Evolutionary conservation across 140 eudicot species (phyloP), one percentile per base, ranked within the genome.

Genomic region (Flaveria floridana): DNA sequence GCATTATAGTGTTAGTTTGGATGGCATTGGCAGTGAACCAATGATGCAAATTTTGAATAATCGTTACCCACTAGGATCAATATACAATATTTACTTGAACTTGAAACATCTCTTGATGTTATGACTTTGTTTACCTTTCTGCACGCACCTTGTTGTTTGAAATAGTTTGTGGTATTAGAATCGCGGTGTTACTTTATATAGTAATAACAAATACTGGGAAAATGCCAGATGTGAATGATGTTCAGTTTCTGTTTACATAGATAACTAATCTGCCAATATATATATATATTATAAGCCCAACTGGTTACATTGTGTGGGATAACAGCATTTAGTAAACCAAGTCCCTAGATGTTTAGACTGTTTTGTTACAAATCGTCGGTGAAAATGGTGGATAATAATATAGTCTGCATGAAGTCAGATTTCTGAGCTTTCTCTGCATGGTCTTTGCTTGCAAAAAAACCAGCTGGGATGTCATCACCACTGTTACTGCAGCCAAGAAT

Each of bases 371-470:
- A 68, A 63, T 51, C 53, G 19, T 82, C 77, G 58, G 28, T 58
- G 64, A 78, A 82, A 66, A 82, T 78, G 76, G 86, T 82, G 76
- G 83, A 82, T 63, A 73, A 74, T 73, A 82, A 69, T 51, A 82
- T 28, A 16, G 83, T 73, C 78, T 74, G 87, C 65, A 81, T 15
- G 80, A 83, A 83, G 64, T 82, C 85, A 41, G 79, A 77, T 68
- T 84, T 85, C 72, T 73, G 79, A 52, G 83, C 82, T 68, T 66
- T 83, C 53, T 85, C 89, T 26, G 70, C 86, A 66, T 85, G 74
- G 9, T 80, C 80, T 70, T 62, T 74, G 73, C 74, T 65, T 65
- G 19, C 18, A 48, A 42, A 50, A 77, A 70, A 28, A 44, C 50
- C 72, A 25, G 67, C 46, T 42, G 75, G 74, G 20, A 79, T 41